These are phyloP conservation scores for Tylopilus sp. DNA, from an alignment of 768 basidiomycete species.

Conservation along the genomic window DNA sequence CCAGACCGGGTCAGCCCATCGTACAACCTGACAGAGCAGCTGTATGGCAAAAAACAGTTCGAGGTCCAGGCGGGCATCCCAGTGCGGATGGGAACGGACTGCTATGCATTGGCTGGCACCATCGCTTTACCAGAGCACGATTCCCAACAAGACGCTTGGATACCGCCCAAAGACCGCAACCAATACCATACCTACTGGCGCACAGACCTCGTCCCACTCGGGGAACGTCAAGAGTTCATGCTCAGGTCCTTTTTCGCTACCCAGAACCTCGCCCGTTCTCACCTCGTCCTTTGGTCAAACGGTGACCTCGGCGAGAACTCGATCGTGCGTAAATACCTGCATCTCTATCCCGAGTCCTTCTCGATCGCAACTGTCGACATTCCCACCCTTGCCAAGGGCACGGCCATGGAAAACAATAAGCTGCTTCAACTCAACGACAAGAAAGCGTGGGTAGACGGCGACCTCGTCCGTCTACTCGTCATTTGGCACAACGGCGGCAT, in stretches of 20 bases:
- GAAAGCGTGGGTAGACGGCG: conserved; percentile 94
- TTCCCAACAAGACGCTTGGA: conserved; percentile 6
- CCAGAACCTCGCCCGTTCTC: conserved; percentile 62
- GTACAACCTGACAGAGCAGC: conserved; percentile 65
- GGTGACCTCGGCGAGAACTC: conserved; percentile 59
- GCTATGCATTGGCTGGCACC: conserved; percentile 89
- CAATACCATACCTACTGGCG: conserved; percentile 96
- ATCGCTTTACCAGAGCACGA: conserved; percentile 38
- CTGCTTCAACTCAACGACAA: conserved; percentile 62
- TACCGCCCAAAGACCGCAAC: conserved; percentile 44
- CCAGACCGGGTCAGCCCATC: conserved; percentile 50
- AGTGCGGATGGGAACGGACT: conserved; percentile 79
- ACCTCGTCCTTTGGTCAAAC: conserved; percentile 92
- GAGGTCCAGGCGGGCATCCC: conserved; percentile 80
- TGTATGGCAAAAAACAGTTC: conserved; percentile 61
- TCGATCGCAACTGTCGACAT: conserved; percentile 67
- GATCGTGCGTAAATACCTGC: conserved; percentile 59
- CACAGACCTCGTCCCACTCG: conserved; percentile 76
- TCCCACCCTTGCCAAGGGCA: conserved; percentile 63
- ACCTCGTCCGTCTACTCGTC: conserved; percentile 82
- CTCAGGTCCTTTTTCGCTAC: conserved; percentile 93
- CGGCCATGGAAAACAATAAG: conserved; percentile 62
- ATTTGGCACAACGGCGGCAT: conserved; percentile 89
- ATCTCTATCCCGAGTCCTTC: conserved; percentile 67
- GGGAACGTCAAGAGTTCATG: conserved; percentile 81